Conservation (phyloP, 176 grass and related monocot species). For the Juncus effusus region DNA sequence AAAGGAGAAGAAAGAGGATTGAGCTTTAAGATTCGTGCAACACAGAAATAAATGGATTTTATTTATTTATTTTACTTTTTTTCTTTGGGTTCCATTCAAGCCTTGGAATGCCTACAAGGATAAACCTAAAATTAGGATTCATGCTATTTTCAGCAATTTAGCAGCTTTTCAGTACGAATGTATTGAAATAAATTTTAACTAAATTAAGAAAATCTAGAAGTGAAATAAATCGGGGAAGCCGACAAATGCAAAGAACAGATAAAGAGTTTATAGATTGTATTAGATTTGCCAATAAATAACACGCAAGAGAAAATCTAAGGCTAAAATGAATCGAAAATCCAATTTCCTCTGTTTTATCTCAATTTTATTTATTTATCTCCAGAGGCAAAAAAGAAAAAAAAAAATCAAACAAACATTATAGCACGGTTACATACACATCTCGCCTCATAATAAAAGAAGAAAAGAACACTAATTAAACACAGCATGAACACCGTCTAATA, state of each 20-base stretch:
- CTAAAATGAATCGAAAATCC: slow-evolving; percentile 12
- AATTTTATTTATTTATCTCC: slow-evolving; percentile 32
- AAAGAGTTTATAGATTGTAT: background rate
- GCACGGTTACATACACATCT: slow-evolving; percentile 27
- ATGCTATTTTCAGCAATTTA: slow-evolving; percentile 18
- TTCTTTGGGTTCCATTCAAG: slow-evolving; percentile 2
- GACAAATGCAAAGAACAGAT: slow-evolving; percentile 13
- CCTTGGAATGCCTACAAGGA: slow-evolving; percentile 24
- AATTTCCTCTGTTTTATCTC: slow-evolving; percentile 31
- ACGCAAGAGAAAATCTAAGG: slow-evolving; percentile 25
- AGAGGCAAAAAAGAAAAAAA: slow-evolving; percentile 16
- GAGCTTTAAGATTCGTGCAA: slow-evolving; percentile 14
- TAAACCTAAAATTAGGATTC: slow-evolving; percentile 8
- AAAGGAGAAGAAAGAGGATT: background rate
- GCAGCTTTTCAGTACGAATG: background rate
- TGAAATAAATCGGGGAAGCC: background rate
- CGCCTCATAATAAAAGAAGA: slow-evolving; percentile 33
- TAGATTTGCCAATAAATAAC: slow-evolving; percentile 20
- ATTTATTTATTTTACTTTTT: slow-evolving; percentile 6
- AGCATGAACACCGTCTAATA: slow-evolving; percentile 41
- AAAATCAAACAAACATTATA: slow-evolving; percentile 6
- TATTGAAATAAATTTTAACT: background rate
- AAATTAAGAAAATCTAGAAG: background rate
- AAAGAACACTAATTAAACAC: slow-evolving; percentile 41
- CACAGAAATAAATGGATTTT: background rate